These are phyloP conservation scores for Populus davidiana DNA, from an alignment of 345 rosid species.

Conservation along the genomic window DNA sequence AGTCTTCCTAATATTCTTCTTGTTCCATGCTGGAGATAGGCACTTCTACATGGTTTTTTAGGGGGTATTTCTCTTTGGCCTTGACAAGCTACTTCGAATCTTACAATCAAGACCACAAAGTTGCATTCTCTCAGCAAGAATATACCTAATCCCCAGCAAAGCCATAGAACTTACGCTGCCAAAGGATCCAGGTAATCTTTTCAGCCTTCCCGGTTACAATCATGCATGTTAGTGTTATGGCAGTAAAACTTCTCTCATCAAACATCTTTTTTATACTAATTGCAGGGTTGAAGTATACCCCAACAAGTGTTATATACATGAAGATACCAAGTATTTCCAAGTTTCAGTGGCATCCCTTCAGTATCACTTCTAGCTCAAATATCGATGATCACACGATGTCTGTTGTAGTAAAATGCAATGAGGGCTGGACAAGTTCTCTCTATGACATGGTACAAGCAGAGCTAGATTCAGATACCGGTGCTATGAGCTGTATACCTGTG, in stretches of 20 bases:
- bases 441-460: conserved; percentile 44
- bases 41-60: conserved; percentile 71
- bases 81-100: conserved; percentile 68
- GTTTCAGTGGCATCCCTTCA: conserved; percentile 85
- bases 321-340: conserved; percentile 62
- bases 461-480: conserved; percentile 27
- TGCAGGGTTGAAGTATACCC: conserved; percentile 64
- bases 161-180: conserved; percentile 65
- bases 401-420: conserved; percentile 57
- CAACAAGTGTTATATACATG: conserved; percentile 60
- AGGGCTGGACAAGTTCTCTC: conserved; percentile 62
- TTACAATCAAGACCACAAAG: conserved; percentile 62
- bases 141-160: conserved; percentile 59
- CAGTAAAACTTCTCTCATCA: not conserved
- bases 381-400: conserved; percentile 51
- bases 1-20: conserved; percentile 59
- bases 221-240: not conserved
- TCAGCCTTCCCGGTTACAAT: not conserved
- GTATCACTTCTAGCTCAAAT: conserved; percentile 65
- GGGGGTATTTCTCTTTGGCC: conserved; percentile 70
- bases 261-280: conserved; percentile 7
- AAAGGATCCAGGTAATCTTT: conserved; percentile 55
- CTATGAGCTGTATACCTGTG: conserved; percentile 38
- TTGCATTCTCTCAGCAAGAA: conserved; percentile 47
- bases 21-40: conserved; percentile 85